Percentiles rank a stretch among this genome's conserved stretches.
Conservation (phyloP, 1,284 basidiomycete genomes). For the Cutaneotrichosporon cavernicola region DNA sequence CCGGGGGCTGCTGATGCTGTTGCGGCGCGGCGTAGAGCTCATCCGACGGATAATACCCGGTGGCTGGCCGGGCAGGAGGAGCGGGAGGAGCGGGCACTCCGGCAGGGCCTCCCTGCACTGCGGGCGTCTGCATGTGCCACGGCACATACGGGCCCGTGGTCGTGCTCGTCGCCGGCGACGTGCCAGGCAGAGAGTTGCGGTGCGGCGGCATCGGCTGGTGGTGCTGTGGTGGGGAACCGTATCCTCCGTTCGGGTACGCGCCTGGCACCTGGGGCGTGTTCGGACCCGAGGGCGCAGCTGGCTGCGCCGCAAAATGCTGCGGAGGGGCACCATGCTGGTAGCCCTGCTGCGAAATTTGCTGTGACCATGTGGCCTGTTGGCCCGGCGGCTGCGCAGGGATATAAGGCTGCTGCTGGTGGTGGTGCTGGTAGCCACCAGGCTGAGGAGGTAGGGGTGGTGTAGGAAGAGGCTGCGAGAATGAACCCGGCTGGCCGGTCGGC, state of each 20-base stretch:
- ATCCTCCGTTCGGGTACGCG: neutral
- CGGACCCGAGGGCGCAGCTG: slow-evolving; percentile 8
- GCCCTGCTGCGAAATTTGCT: neutral
- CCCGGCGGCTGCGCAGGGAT: slow-evolving; percentile 9
- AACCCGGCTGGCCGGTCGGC: neutral
- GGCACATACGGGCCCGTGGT: slow-evolving; percentile 40
- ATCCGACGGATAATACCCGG: slow-evolving; percentile 49
- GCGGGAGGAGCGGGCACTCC: slow-evolving; percentile 16
- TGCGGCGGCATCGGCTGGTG: slow-evolving; percentile 5
- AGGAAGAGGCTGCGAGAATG: neutral
- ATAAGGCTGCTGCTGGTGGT: slow-evolving; percentile 8
- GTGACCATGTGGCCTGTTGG: slow-evolving; percentile 6
- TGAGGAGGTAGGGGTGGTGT: neutral
- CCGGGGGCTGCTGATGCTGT: slow-evolving; percentile 18
- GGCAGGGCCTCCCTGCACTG: neutral
- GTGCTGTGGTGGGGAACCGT: slow-evolving; percentile 11
- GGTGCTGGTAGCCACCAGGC: neutral
- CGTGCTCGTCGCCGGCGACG: slow-evolving; percentile 14
- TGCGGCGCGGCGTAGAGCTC: slow-evolving; percentile 40
- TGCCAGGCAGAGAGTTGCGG: slow-evolving; percentile 12
- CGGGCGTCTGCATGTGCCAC: slow-evolving; percentile 48
- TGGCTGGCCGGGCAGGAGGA: slow-evolving; percentile 25
- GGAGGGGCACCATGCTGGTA: slow-evolving; percentile 8
- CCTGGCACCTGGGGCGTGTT: neutral
- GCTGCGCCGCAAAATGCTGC: slow-evolving; percentile 4